These are phyloP conservation scores for Salix exigua DNA, from an alignment of 345 rosid genomes.

Conservation along the genomic window DNA sequence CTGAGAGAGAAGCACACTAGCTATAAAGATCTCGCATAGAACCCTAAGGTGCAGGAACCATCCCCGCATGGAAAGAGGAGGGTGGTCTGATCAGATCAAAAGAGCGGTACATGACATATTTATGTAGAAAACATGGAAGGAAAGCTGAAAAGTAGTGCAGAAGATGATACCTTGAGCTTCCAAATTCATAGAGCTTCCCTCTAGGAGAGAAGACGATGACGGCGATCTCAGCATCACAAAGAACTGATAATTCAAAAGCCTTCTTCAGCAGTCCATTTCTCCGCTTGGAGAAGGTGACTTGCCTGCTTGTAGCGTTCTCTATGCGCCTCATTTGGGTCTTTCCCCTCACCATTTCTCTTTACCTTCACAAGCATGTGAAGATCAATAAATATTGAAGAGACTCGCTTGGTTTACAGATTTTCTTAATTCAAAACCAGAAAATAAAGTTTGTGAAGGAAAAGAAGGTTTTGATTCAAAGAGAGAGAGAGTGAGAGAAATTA, in stretches of 20 bases:
- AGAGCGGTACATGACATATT: neutral
- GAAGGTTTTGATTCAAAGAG: neutral
- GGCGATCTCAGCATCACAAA: constrained; percentile 38
- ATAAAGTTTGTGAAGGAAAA: neutral
- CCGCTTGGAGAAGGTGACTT: constrained; percentile 44
- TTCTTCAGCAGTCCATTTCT: constrained; percentile 32
- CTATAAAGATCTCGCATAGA: neutral
- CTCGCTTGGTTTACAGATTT: neutral
- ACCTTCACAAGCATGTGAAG: neutral
- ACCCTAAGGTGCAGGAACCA: neutral
- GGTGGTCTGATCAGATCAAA: neutral
- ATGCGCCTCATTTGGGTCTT: constrained; percentile 49
- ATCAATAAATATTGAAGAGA: neutral
- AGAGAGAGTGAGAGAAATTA: neutral
- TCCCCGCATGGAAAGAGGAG: neutral
- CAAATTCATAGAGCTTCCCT: constrained; percentile 45
- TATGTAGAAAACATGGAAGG: neutral
- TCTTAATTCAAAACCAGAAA: neutral
- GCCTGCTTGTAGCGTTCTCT: constrained; percentile 48
- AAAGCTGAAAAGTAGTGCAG: neutral
- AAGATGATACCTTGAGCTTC: constrained; percentile 28
- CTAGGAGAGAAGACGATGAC: constrained; percentile 40
- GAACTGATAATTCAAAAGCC: constrained; percentile 33
- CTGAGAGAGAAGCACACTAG: neutral
- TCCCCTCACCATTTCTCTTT: constrained; percentile 40